These are phyloP conservation scores for Backusella circina DNA, from an alignment of 192 early-diverging fungal genomes.

Conservation along the genomic window DNA sequence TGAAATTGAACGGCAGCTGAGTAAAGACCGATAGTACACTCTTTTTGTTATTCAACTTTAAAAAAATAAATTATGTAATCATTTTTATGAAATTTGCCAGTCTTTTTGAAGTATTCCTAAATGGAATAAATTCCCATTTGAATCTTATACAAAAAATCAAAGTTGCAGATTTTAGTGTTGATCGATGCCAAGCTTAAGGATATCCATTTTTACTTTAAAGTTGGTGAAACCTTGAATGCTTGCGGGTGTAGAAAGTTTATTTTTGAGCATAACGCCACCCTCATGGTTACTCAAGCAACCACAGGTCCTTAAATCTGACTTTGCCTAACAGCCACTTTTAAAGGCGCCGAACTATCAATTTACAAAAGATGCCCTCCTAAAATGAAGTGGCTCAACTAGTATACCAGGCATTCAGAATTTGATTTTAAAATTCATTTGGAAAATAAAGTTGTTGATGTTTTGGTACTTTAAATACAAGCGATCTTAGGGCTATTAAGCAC, in stretches of 20 bases:
- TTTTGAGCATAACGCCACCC: background rate
- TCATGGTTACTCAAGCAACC: background rate
- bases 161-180: background rate
- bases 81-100: background rate
- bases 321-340: background rate
- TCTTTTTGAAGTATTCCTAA: background rate
- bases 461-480: too few species aligned
- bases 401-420: background rate
- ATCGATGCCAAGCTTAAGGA: background rate
- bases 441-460: background rate
- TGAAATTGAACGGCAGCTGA: conserved; percentile 27
- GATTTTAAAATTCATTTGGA: background rate
- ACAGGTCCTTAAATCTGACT: background rate
- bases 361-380: background rate
- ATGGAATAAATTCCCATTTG: background rate
- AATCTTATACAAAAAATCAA: too few species aligned
- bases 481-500: too few species aligned
- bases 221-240: background rate
- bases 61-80: background rate
- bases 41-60: background rate
- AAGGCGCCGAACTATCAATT: background rate
- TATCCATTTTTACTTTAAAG: background rate
- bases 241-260: background rate
- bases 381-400: background rate
- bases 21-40: conserved; percentile 22